These are phyloP conservation scores for Craspedostauros australis DNA, from an alignment of 108 stramenopile genomes.

Conservation along the genomic window DNA sequence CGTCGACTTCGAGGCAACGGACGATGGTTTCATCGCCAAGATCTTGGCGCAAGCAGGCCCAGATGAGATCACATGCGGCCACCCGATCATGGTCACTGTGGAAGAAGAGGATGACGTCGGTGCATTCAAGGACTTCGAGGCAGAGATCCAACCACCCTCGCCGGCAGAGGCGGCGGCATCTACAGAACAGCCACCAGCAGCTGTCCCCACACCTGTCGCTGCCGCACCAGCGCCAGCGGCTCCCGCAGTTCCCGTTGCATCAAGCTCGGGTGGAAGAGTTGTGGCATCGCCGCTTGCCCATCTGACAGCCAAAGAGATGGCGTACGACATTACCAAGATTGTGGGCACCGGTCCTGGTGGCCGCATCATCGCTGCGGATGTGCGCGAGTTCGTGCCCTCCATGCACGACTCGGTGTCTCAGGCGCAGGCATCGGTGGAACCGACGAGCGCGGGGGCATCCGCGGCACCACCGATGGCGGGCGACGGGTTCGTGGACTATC, in stretches of 20 bases:
- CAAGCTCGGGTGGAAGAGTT: constrained; percentile 59
- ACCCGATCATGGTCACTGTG: constrained; percentile 89
- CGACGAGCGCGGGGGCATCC: constrained; percentile 26
- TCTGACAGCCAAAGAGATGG: constrained; percentile 79
- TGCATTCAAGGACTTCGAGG: constrained; percentile 80
- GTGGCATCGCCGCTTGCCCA: constrained; percentile 89
- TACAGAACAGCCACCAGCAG: constrained; percentile 11
- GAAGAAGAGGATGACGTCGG: constrained; percentile 73
- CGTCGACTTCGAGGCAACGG: constrained; percentile 96
- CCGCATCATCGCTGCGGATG: constrained; percentile 92
- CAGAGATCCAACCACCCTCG: constrained; percentile 21
- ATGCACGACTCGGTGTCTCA: constrained; percentile 18
- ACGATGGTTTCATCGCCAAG: constrained; percentile 95
- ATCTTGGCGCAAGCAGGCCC: constrained; percentile 73
- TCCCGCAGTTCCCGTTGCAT: constrained; percentile 26
- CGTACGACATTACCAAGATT: constrained; percentile 65
- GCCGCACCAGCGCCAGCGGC: constrained; percentile 23
- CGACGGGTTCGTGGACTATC: constrained; percentile 35
- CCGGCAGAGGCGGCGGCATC: constrained; percentile 29
- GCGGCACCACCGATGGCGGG: constrained; percentile 30
- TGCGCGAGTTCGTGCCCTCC: constrained; percentile 66
- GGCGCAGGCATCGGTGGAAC: constrained; percentile 5
- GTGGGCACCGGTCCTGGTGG: constrained; percentile 93
- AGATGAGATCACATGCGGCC: constrained; percentile 77
- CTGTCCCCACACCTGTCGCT: constrained; percentile 23